Conservation (phyloP, 2,329 filamentous ascomycete genomes). For the Hypoxylon sp. region DNA sequence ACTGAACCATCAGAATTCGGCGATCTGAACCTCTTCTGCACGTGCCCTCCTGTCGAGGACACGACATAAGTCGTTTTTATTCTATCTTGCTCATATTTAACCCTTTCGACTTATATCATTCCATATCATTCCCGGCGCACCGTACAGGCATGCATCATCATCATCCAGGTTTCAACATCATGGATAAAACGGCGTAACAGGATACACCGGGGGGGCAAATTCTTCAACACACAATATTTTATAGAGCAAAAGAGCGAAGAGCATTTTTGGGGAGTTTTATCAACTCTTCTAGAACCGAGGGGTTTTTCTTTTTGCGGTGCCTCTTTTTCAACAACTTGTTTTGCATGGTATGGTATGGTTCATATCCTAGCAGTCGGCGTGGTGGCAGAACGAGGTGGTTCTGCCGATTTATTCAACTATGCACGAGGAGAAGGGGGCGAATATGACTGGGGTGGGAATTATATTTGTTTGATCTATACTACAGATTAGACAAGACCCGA, state of each 20-base stretch:
- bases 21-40: slow-evolving; percentile 41
- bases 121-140: no score
- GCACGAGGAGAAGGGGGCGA: not conserved
- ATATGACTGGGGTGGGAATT: not conserved
- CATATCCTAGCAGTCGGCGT: not conserved
- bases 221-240: not conserved
- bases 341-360: no score
- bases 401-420: not conserved
- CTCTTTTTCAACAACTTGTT: not conserved
- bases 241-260: not conserved
- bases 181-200: slow-evolving; percentile 12
- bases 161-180: slow-evolving; percentile 27
- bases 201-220: not conserved
- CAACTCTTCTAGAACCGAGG: not conserved
- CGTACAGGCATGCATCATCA: slow-evolving; percentile 4
- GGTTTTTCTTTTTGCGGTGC: not conserved
- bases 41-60: slow-evolving; percentile 39
- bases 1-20: slow-evolving; percentile 33
- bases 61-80: slow-evolving; percentile 23
- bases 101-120: not conserved
- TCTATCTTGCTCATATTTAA: slow-evolving; percentile 3
- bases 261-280: slow-evolving; percentile 3
- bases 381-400: not conserved
- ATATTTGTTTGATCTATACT: not conserved
- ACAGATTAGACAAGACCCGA: not conserved